Percentiles rank a stretch among this genome's conserved stretches.
Conservation (phyloP, 2,329 filamentous ascomycete species). For the Nectriaceae sp. region DNA sequence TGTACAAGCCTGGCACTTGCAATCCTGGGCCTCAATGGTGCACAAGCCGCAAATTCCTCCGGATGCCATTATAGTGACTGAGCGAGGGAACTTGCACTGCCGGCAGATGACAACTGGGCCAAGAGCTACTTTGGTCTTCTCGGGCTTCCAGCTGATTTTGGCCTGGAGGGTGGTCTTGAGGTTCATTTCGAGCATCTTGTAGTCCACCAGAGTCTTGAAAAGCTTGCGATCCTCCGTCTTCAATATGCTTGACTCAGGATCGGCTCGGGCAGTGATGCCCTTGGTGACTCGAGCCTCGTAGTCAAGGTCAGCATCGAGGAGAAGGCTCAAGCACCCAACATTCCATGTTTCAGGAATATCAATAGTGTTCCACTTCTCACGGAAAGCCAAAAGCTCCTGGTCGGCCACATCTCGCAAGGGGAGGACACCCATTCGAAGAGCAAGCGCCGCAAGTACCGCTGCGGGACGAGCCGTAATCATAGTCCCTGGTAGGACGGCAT, state of each 20-base stretch:
- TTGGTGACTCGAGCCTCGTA: conserved; percentile 30
- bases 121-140: conserved; percentile 44
- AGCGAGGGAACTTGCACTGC: conserved; percentile 46
- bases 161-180: conserved; percentile 46
- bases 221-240: conserved; percentile 39
- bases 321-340: conserved; percentile 43
- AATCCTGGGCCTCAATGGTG: conserved; percentile 11
- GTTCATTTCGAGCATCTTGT: conserved; percentile 49
- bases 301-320: conserved; percentile 48
- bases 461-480: conserved; percentile 46
- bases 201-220: conserved; percentile 47
- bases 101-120: conserved; percentile 45
- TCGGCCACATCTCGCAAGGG: conserved; percentile 43
- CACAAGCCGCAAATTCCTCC: conserved; percentile 46
- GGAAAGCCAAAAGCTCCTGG: conserved; percentile 42
- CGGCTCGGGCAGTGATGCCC: conserved; percentile 17
- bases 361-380: conserved; percentile 47
- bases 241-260: conserved; percentile 30
- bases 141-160: conserved; percentile 46
- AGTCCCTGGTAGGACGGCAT: conserved; percentile 50
- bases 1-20: conserved; percentile 21
- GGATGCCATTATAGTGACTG: conserved; percentile 49
- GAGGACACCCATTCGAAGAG: conserved; percentile 48
- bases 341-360: conserved; percentile 54
- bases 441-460: conserved; percentile 48